Conservation (phyloP, 495 filamentous ascomycete species). For the Hypoxylon crocopeplum region DNA sequence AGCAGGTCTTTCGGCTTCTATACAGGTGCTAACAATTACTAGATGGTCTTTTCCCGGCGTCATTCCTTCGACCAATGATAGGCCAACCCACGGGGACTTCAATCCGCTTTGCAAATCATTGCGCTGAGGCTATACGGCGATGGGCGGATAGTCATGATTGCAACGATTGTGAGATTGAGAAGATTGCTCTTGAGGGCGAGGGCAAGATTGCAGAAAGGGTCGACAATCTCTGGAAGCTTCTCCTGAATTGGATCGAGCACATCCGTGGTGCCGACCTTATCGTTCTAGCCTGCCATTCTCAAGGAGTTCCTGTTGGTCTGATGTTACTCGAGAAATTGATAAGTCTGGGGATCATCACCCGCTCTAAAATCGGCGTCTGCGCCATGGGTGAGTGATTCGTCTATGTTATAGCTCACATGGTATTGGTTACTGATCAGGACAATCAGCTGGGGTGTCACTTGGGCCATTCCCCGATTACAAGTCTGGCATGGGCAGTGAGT, state of each 20-base stretch:
- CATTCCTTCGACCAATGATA: conserved; percentile 81
- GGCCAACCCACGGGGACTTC: conserved; percentile 96
- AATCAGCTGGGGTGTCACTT: conserved; percentile 82
- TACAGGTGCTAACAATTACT: not conserved
- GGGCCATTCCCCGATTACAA: conserved; percentile 90
- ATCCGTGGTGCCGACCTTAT: conserved; percentile 88
- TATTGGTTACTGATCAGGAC: conserved; percentile 20
- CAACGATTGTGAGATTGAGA: conserved; percentile 75
- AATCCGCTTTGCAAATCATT: conserved; percentile 88
- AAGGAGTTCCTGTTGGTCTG: conserved; percentile 91
- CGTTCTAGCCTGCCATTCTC: conserved; percentile 88
- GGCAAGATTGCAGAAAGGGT: conserved; percentile 92
- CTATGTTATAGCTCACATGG: not conserved
- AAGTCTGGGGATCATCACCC: conserved; percentile 72
- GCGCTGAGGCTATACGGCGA: conserved; percentile 79
- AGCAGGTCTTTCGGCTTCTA: not conserved
- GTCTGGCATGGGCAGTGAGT: conserved; percentile 64
- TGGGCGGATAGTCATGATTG: conserved; percentile 77
- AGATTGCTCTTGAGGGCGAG: conserved; percentile 95
- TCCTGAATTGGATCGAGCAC: conserved; percentile 94
- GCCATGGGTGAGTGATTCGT: conserved; percentile 68
- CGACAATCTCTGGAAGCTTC: conserved; percentile 88
- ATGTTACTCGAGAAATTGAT: conserved; percentile 95
- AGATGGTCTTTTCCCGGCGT: conserved; percentile 88
- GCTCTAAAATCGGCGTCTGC: conserved; percentile 77